phyloP scores from a whole-genome alignment of 768 basidiomycete genomes.

The Lactarius tabidus region DNA sequence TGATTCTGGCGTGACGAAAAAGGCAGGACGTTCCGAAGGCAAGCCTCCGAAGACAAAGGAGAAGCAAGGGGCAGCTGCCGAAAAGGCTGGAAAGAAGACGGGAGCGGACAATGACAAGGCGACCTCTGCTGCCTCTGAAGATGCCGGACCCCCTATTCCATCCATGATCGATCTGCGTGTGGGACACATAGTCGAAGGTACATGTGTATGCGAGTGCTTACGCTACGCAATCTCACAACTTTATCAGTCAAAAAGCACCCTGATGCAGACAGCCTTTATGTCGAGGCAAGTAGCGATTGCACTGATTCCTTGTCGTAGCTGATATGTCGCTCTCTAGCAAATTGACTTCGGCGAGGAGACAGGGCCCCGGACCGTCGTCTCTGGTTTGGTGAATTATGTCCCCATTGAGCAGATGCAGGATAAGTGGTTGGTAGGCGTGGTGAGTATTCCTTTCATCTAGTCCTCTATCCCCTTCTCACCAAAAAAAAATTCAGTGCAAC shows the following conservation, averaged over 20 bases:
- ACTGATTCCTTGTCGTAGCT: neutral
- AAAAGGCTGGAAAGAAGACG: constrained; percentile 36
- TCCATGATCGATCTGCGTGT: constrained; percentile 98
- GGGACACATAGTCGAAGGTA: constrained; percentile 88
- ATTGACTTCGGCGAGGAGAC: constrained; percentile 95
- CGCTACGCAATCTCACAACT: constrained; percentile 3
- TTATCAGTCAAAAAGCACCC: constrained; percentile 86
- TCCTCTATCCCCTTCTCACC: neutral
- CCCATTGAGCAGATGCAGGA: constrained; percentile 91
- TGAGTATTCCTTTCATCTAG: constrained; percentile 35
- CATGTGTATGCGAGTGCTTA: constrained; percentile 28
- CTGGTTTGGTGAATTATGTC: constrained; percentile 94
- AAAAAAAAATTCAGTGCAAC: constrained; percentile 58
- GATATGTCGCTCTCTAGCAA: constrained; percentile 49
- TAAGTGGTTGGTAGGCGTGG: constrained; percentile 78
- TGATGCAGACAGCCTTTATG: constrained; percentile 95
- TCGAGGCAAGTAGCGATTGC: constrained; percentile 58
- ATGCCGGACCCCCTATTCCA: constrained; percentile 79
- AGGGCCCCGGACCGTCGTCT: constrained; percentile 94
- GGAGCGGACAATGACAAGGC: constrained; percentile 31
- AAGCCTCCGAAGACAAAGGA: constrained; percentile 43
- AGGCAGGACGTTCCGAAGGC: constrained; percentile 41
- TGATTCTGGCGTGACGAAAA: constrained; percentile 49
- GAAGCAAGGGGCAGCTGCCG: constrained; percentile 41
- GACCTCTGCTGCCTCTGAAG: constrained; percentile 43